These are phyloP conservation scores for Ophiostoma ips DNA, from an alignment of 2,329 filamentous ascomycete species.

Conservation along the genomic window DNA sequence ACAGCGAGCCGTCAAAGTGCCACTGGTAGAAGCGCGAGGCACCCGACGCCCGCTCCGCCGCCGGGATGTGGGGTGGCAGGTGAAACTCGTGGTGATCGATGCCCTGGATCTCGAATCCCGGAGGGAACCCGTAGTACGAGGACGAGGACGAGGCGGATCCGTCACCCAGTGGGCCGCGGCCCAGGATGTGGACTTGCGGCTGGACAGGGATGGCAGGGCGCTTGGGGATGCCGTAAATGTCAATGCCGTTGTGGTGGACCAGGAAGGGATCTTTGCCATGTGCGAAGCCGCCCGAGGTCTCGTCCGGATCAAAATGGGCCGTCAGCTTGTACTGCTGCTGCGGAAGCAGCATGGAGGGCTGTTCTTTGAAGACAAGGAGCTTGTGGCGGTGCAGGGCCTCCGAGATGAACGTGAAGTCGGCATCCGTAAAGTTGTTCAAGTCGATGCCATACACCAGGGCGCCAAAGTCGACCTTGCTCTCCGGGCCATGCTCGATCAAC, in stretches of 20 bases:
- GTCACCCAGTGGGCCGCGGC: conserved; percentile 21
- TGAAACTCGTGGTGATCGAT: conserved; percentile 25
- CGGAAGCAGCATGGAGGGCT: conserved; percentile 22
- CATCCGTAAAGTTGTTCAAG: conserved; percentile 22
- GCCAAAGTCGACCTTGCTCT: conserved; percentile 23
- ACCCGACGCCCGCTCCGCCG: conserved; percentile 21
- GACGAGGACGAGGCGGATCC: too few species aligned
- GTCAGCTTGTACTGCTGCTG: conserved; percentile 24
- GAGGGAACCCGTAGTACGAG: conserved; percentile 24
- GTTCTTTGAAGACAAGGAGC: conserved; percentile 24
- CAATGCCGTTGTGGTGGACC: conserved; percentile 20
- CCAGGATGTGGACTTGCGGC: conserved; percentile 25
- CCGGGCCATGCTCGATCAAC: conserved; percentile 16
- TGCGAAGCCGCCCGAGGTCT: conserved; percentile 24
- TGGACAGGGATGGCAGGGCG: conserved; percentile 21
- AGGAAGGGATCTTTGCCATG: conserved; percentile 24
- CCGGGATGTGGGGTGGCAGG: conserved; percentile 23
- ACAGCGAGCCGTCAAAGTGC: conserved; percentile 24
- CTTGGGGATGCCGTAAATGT: conserved; percentile 23
- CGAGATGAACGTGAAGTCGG: conserved; percentile 21
- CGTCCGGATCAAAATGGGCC: conserved; percentile 21
- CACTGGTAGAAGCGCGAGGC: conserved; percentile 23
- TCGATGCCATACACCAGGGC: conserved; percentile 24
- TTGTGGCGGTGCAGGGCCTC: conserved; percentile 22
- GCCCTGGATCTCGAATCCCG: conserved; percentile 25